Percentiles rank a stretch among this genome's conserved stretches.
phyloP scores from a whole-genome alignment of 2,329 filamentous ascomycete species.

The Ceratocystis smalleyi region DNA sequence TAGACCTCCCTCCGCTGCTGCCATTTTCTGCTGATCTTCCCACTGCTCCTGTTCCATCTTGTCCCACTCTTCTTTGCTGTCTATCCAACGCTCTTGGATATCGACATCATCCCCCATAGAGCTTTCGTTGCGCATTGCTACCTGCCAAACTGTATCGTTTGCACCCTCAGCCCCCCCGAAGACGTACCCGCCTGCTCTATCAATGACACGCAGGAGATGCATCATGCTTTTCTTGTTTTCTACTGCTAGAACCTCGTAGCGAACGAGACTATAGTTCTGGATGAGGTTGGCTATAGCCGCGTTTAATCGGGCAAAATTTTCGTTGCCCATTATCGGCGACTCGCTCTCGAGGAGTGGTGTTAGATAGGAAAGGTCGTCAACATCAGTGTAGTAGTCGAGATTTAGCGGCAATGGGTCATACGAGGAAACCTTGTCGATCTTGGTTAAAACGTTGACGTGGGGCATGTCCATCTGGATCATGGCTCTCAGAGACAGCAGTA shows the following conservation, averaged over 20 bases:
- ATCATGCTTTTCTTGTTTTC: conserved; percentile 98
- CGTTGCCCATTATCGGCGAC: conserved; percentile 49
- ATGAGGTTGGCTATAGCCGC: conserved; percentile 74
- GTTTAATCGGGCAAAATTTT: conserved; percentile 74
- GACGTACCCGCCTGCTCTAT: conserved; percentile 81
- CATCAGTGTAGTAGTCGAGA: conserved; percentile 92
- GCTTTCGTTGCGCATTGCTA: conserved; percentile 69
- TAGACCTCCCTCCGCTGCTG: conserved; percentile 20
- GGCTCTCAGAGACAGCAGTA: conserved; percentile 80
- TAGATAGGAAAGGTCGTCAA: conserved; percentile 78
- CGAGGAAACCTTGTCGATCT: conserved; percentile 82
- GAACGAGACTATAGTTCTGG: conserved; percentile 76
- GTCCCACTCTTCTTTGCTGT: conserved; percentile 77
- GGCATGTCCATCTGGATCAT: conserved; percentile 98
- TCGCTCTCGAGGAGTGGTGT: conserved; percentile 68
- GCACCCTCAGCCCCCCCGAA: conserved; percentile 83
- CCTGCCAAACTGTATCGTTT: conserved; percentile 94
- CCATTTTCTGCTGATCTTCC: conserved; percentile 49
- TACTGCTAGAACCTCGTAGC: conserved; percentile 84
- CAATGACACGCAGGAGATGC: conserved; percentile 72
- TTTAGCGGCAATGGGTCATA: conserved; percentile 87
- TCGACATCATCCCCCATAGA: conserved; percentile 68
- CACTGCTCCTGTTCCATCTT: conserved; percentile 57
- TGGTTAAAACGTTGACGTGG: conserved; percentile 88
- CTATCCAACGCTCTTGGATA: conserved; percentile 91